These are phyloP conservation scores for Cladosporium austrohemisphaericum DNA, from an alignment of 2,329 filamentous ascomycete genomes.

Conservation along the genomic window DNA sequence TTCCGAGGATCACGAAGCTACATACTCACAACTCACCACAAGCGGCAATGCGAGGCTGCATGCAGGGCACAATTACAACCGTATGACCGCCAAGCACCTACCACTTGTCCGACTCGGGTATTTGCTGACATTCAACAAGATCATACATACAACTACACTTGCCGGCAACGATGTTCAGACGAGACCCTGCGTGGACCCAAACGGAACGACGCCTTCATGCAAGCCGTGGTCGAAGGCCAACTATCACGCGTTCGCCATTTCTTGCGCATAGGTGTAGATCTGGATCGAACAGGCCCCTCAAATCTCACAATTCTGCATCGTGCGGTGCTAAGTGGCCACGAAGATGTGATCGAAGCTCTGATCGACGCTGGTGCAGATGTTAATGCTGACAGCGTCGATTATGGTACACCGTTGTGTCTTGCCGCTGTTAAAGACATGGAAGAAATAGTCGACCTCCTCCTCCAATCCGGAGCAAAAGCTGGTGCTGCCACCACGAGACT, in stretches of 20 bases:
- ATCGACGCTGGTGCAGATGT: constrained; percentile 10
- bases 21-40: too few relatives aligned
- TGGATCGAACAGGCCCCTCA: not conserved
- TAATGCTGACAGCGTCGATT: constrained; percentile 12
- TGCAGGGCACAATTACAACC: too few relatives aligned
- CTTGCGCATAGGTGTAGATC: constrained; percentile 7
- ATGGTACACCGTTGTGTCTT: constrained; percentile 16
- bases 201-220: not conserved
- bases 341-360: constrained; percentile 8
- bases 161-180: constrained; percentile 12
- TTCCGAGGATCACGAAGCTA: too few relatives aligned
- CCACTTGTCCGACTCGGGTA: too few relatives aligned
- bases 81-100: too few relatives aligned
- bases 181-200: not conserved
- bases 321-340: constrained; percentile 14
- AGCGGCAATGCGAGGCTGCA: too few relatives aligned
- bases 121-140: constrained; percentile 13
- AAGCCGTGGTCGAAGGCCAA: constrained; percentile 17
- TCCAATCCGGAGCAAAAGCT: not conserved
- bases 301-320: constrained; percentile 16
- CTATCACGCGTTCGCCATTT: constrained; percentile 8
- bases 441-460: constrained; percentile 4
- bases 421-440: constrained; percentile 10
- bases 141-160: constrained; percentile 5
- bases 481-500: not conserved